phyloP scores from a whole-genome alignment of 345 rosid species.

The Hibiscus syriacus region DNA sequence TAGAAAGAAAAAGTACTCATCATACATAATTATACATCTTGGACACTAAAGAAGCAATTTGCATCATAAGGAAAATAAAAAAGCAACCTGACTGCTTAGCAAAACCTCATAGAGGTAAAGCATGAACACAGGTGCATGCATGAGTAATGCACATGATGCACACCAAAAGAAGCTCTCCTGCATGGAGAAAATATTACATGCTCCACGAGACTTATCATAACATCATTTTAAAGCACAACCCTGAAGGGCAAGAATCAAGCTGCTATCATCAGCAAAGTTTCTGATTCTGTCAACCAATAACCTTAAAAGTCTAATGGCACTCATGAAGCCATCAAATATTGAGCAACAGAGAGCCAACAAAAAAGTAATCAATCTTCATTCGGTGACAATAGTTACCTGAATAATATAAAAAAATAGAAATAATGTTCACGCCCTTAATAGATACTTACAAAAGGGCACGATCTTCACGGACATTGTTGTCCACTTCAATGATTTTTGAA shows the following conservation, averaged over 20 bases:
- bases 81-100: no score
- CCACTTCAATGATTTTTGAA: constrained; percentile 66
- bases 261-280: neutral
- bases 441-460: constrained; percentile 55
- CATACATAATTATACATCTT: neutral
- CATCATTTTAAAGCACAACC: neutral
- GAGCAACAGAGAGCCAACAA: neutral
- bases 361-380: neutral
- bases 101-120: no score
- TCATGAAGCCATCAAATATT: neutral
- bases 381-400: neutral
- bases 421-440: neutral
- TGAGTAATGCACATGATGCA: no score
- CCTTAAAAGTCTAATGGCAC: neutral
- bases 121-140: no score
- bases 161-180: neutral
- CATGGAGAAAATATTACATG: neutral
- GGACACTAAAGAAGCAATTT: neutral
- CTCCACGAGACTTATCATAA: neutral
- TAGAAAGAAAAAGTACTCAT: constrained; percentile 13
- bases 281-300: neutral
- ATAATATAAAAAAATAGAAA: neutral
- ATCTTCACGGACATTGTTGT: constrained; percentile 64
- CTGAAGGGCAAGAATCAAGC: neutral
- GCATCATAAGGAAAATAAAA: neutral